Percentiles rank a stretch among this genome's conserved stretches.
phyloP scores from a whole-genome alignment of 805 yeast genomes.

The Priceomyces melissophilus region DNA sequence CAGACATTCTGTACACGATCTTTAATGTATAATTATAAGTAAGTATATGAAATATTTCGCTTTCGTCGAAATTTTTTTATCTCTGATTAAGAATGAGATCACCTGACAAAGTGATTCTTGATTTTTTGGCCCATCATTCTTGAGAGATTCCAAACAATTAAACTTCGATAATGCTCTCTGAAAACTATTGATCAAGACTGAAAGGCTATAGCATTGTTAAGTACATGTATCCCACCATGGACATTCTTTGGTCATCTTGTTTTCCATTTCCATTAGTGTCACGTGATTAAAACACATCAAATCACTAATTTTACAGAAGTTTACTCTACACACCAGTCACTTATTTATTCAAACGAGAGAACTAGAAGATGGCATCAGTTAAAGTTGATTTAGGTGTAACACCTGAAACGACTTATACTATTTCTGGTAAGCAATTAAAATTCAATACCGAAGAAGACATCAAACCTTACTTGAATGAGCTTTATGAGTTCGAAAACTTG shows the following conservation, averaged over 20 bases:
- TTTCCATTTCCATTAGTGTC: too few species aligned
- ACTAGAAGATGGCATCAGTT: slow-evolving; percentile 18
- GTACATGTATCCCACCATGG: too few species aligned
- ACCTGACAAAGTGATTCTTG: background rate
- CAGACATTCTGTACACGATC: slow-evolving; percentile 14
- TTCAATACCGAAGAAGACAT: slow-evolving; percentile 72
- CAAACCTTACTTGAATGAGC: slow-evolving; percentile 60
- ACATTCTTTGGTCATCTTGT: too few species aligned
- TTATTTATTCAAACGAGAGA: background rate
- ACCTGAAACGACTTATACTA: slow-evolving; percentile 46
- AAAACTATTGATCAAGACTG: too few species aligned
- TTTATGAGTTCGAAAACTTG: slow-evolving; percentile 35
- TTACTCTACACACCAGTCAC: too few species aligned
- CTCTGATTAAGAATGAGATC: background rate
- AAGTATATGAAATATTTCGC: background rate
- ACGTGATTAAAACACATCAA: too few species aligned
- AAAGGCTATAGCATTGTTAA: too few species aligned
- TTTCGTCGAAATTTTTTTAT: slow-evolving; percentile 2
- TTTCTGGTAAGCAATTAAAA: slow-evolving; percentile 73
- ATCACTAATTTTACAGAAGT: too few species aligned
- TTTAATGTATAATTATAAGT: background rate
- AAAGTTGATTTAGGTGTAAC: slow-evolving; percentile 35
- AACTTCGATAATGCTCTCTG: too few species aligned
- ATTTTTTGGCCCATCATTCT: too few species aligned
- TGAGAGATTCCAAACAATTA: too few species aligned